Evolutionary conservation across 345 rosid genomes (phyloP), one percentile per base, ranked within the genome.

Genomic region (Eucalyptus brandiana): DNA sequence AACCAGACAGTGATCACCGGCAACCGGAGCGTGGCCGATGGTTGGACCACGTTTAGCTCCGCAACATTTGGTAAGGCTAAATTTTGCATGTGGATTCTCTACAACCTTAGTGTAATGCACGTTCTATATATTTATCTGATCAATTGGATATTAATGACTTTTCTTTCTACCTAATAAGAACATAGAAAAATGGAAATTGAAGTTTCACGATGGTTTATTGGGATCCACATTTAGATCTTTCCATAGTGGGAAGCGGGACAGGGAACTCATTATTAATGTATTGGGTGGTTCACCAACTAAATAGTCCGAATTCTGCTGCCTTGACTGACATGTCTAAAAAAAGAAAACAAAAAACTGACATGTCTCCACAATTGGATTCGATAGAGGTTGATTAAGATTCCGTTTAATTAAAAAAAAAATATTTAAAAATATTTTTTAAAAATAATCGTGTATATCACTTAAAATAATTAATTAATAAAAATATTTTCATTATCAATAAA

Each of bases 21-120:
- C 56, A 95, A 97, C 89, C 95, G 96, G 21, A 97, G 94, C 88
- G 96, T 94, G 26, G 97, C 89, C 24, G 99, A 96, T 54, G 96
- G 95, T 26, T 95, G 97, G 99, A 95, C 96, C 54, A 97, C 99
- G 24, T 97, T 95, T 89, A 94, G 94, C 87, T 97, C 99, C 72
- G 97, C 98, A 42, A 95, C 98, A 53, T 96, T 96, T 87, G 92
- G 96, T 96, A 92, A 91, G 92, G 42, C 32, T 56, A n/a, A 12
- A 50, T 21, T 17, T 37, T 58, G 9, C 28, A 13, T 21, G 45
- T 58, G 6, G n/a, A 19, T 69, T 65, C 5, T 65, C 72, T n/a
- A 30, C 37, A 65, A n/a, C 37, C 72, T 65, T 15, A 65, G 37
- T 19, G 19, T n/a, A 14, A 65, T 15, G 17, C 19, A 69, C 23